Evolutionary conservation across 148 eudicot genomes (phyloP), one percentile per base, ranked within the genome.

Genomic region (Rhododendron williamsianum): DNA sequence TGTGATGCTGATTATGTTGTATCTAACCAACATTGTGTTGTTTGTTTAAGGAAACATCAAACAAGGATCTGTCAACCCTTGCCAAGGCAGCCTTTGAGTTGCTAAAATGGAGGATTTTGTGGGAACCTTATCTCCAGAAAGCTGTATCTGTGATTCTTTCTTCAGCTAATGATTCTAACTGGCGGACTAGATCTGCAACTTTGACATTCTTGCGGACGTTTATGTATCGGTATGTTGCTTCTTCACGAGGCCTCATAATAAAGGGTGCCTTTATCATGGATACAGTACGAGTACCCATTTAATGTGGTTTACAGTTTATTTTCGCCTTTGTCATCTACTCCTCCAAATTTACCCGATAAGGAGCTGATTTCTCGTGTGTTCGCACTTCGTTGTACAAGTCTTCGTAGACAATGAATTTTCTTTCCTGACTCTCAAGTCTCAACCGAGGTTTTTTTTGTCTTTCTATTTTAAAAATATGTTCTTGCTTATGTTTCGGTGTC

Each of bases 121-220:
- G 88, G 82, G 95, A 88, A 71, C 91, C 98, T 81, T 91, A 94
- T 91, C 95, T 95, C 81, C 94, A 88, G 87, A 93, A 90, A 85
- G 94, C 93, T 80, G 94, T 97, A 86, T 90, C 91, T n/a, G 89
- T 92, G 84, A 89, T 95, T 89, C 90, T 95, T 81, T 86, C 93
- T 82, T 92, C 95, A 87, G 95, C 96, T 84, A 88, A 81, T 90
- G 99, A 97, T 93, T 87, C 96, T 49, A 97, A 97, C 87, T 97
- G 99, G 99, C 93, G 99, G 86, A 95, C 96, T 23, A 93, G 99
- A 91, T 97, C 99, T 80, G 98, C 98, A 83, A 92, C 98, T 85
- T 81, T 97, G 89, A 97, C 99, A 33, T 97, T 91, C 90, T 91
- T 97, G 86, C 91, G 98, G 49, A 88, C 93, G 78, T 97, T 95